Conservation (phyloP, 805 yeast species). For the Yarrowia divulgata region DNA sequence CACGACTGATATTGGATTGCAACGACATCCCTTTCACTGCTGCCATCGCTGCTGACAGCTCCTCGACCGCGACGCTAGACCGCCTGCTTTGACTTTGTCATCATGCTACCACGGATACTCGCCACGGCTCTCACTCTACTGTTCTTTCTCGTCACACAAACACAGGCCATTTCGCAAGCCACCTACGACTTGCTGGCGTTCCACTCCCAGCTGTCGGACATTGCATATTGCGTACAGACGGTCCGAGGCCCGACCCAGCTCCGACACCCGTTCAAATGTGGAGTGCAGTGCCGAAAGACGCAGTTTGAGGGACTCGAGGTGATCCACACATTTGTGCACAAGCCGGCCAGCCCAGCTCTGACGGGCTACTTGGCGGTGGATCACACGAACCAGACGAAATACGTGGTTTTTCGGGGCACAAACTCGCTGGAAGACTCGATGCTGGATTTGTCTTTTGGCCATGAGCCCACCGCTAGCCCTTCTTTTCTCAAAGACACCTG, state of each 20-base stretch:
- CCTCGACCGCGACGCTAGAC: no score
- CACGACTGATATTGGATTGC: no score
- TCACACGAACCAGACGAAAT: slow-evolving; percentile 30
- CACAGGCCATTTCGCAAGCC: not conserved
- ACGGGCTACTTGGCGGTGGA: slow-evolving; percentile 28
- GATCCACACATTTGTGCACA: slow-evolving; percentile 17
- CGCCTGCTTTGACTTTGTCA: not conserved
- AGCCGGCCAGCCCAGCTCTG: not conserved
- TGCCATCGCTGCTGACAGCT: no score
- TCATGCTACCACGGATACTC: not conserved
- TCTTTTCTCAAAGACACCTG: slow-evolving; percentile 1
- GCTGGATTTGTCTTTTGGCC: slow-evolving; percentile 27
- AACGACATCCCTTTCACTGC: not conserved
- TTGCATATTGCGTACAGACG: slow-evolving; percentile 25
- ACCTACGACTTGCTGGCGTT: slow-evolving; percentile 16
- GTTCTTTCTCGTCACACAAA: not conserved
- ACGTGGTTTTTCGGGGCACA: slow-evolving; percentile 30
- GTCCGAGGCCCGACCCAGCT: slow-evolving; percentile 29
- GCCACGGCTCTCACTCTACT: not conserved
- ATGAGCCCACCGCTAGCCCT: slow-evolving; percentile 14
- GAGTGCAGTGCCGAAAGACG: slow-evolving; percentile 10
- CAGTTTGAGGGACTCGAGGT: slow-evolving; percentile 22
- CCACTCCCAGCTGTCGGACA: slow-evolving; percentile 18
- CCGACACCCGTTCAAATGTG: slow-evolving; percentile 28
- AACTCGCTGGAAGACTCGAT: slow-evolving; percentile 32